Evolutionary conservation across 176 grass and related monocot genomes (phyloP), one percentile per base, ranked within the genome.

Genomic region (Lolium multiflorum): DNA sequence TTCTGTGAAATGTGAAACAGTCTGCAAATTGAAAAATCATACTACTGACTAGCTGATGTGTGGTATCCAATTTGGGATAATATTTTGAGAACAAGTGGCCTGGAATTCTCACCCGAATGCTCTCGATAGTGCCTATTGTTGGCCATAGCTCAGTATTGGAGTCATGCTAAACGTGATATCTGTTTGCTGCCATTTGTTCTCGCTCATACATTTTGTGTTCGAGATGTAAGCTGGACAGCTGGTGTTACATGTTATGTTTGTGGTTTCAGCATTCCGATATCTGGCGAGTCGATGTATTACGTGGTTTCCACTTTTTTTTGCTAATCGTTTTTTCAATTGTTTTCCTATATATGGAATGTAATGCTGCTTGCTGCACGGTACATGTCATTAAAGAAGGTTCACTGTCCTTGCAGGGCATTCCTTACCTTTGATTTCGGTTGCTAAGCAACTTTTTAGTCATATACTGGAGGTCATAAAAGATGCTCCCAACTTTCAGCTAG

Each of bases 401-500:
- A 51, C n/a, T 82, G n/a, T 92, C 31, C 68, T 85, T 90, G 90
- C 90, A 92, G 93, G 90, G 69, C 81, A 84, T 28, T 81, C 77
- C 0, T 71, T 93, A 81, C 86, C 89, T 85, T 72, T 91, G 79
- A 44, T 90, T 87, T 88, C 91, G 52, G 74, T 95, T 70, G 91
- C 56, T 49, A 95, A 86, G 81, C 74, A 92, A 86, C 86, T 98
- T 64, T 98, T 98, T 80, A 87, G 31, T 89, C 93, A 98, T 86
- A 88, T 94, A 46, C 87, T 81, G 88, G 89, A 98, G 71, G 91
- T 92, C 8, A 43, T 93, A 85, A 98, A 90, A 82, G 91, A 94
- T 70, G 88, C 84, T 82, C 48, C 91, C 84, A 85, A 20, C 80
- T 92, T 95, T 81, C 91, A 92, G 71, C 83, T 78, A 41, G 96